Percentiles rank a stretch among this genome's conserved stretches.
Conservation (phyloP, 331 rosid species). For the Quercus lobata region DNA sequence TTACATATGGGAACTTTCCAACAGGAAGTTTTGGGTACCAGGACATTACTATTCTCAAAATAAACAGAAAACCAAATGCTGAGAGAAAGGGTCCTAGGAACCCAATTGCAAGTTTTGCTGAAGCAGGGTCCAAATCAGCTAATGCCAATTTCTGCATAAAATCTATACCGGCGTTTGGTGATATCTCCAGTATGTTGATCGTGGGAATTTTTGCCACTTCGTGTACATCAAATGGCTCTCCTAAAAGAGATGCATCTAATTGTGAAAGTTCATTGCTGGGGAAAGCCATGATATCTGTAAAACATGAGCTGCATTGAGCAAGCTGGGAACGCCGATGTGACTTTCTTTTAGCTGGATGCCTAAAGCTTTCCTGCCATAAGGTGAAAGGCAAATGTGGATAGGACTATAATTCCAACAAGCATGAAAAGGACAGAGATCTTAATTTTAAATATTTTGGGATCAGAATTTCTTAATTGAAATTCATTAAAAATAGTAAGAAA, state of each 20-base stretch:
- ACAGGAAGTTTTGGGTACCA: slow-evolving; percentile 98
- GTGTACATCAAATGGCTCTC: slow-evolving; percentile 14
- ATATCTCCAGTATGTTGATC: slow-evolving; percentile 20
- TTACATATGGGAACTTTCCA: slow-evolving; percentile 78
- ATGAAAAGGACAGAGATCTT: neutral
- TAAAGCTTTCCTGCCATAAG: slow-evolving; percentile 45
- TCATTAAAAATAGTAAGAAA: no score
- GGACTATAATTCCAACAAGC: neutral
- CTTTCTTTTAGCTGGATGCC: slow-evolving; percentile 25
- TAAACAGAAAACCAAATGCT: slow-evolving; percentile 63
- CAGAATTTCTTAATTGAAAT: no score
- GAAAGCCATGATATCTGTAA: slow-evolving; percentile 19
- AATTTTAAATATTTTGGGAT: neutral
- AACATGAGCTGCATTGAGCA: slow-evolving; percentile 35
- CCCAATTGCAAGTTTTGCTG: slow-evolving; percentile 68
- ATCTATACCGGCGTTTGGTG: slow-evolving; percentile 27
- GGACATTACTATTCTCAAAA: slow-evolving; percentile 84
- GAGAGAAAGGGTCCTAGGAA: slow-evolving; percentile 83
- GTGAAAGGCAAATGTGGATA: neutral
- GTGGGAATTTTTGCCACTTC: slow-evolving; percentile 15
- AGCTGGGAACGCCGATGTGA: slow-evolving; percentile 6
- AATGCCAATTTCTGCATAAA: slow-evolving; percentile 31
- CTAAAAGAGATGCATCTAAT: slow-evolving; percentile 10
- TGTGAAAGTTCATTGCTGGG: slow-evolving; percentile 12
- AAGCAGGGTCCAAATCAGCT: slow-evolving; percentile 78